Evolutionary conservation across 192 early-diverging fungal genomes (phyloP).

Genomic region (Entomortierella lignicola): DNA sequence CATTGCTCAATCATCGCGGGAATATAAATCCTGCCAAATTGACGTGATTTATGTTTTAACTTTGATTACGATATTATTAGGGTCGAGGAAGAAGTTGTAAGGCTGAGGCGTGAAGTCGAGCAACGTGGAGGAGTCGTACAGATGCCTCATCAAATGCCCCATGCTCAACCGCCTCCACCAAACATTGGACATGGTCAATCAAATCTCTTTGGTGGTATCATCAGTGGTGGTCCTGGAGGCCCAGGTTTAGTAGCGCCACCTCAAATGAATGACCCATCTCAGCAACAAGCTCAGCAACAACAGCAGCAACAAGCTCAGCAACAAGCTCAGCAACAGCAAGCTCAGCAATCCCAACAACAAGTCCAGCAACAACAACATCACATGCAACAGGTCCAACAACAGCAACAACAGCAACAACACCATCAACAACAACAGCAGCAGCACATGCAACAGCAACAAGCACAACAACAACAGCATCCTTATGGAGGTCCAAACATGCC

Average conservation of each 20-base stretch:
- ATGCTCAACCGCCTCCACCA: slow-evolving; percentile 69
- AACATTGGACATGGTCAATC: slow-evolving; percentile 72
- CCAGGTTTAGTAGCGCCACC: slow-evolving; percentile 62
- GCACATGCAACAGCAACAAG: slow-evolving; percentile 42
- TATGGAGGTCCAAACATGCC: slow-evolving; percentile 51
- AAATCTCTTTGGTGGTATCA: slow-evolving; percentile 67
- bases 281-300: slow-evolving; percentile 48
- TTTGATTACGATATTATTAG: slow-evolving; percentile 39
- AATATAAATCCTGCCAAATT: not conserved
- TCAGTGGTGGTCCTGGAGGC: slow-evolving; percentile 60
- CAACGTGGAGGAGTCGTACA: slow-evolving; percentile 68
- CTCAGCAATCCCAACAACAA: slow-evolving; percentile 22
- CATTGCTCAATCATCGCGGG: not conserved
- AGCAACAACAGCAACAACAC: slow-evolving; percentile 51
- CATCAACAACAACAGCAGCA: slow-evolving; percentile 54
- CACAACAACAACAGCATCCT: slow-evolving; percentile 25
- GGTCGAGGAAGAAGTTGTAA: slow-evolving; percentile 86
- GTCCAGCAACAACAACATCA: slow-evolving; percentile 30
- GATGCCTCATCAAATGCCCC: slow-evolving; percentile 60
- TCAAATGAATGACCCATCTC: slow-evolving; percentile 63
- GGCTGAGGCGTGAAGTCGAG: slow-evolving; percentile 87
- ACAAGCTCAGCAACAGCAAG: slow-evolving; percentile 42
- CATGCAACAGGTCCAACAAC: slow-evolving; percentile 25
- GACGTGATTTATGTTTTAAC: not conserved
- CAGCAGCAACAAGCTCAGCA: slow-evolving; percentile 42